Conservation (phyloP, 176 grass and related monocot genomes). For the Juncus effusus region DNA sequence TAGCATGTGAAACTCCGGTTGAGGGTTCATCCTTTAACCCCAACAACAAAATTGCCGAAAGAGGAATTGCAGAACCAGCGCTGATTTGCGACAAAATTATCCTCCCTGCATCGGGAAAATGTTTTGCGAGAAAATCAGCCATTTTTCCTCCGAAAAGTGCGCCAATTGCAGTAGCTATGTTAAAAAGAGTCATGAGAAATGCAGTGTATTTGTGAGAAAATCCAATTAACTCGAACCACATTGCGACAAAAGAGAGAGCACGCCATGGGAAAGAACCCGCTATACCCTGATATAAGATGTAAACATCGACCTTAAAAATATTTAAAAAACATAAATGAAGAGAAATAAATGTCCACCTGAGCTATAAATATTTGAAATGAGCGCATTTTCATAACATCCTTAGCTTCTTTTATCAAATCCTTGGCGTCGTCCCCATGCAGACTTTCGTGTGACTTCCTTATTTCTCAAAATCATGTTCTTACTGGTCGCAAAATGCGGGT, state of each 20-base stretch:
- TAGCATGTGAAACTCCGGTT: constrained; percentile 32
- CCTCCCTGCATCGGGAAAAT: constrained; percentile 44
- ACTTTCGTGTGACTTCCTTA: background rate
- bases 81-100: constrained; percentile 65
- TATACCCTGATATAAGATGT: constrained; percentile 29
- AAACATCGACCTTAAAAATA: no score
- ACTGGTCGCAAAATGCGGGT: constrained; percentile 35
- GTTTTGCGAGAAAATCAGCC: constrained; percentile 40
- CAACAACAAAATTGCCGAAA: constrained; percentile 40
- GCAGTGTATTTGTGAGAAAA: constrained; percentile 48
- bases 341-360: constrained; percentile 5
- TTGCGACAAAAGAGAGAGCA: constrained; percentile 49
- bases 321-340: no score
- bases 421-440: constrained; percentile 34
- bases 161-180: constrained; percentile 37
- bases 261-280: constrained; percentile 56
- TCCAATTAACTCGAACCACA: constrained; percentile 81
- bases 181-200: constrained; percentile 28
- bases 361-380: constrained; percentile 60
- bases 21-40: constrained; percentile 43
- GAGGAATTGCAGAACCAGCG: constrained; percentile 42
- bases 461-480: background rate
- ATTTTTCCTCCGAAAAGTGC: constrained; percentile 41
- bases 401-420: constrained; percentile 45
- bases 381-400: constrained; percentile 40